Evolutionary conservation across 768 basidiomycete genomes (phyloP), one percentile per base, ranked within the genome.

Genomic region (Leucosporidium scottii): DNA sequence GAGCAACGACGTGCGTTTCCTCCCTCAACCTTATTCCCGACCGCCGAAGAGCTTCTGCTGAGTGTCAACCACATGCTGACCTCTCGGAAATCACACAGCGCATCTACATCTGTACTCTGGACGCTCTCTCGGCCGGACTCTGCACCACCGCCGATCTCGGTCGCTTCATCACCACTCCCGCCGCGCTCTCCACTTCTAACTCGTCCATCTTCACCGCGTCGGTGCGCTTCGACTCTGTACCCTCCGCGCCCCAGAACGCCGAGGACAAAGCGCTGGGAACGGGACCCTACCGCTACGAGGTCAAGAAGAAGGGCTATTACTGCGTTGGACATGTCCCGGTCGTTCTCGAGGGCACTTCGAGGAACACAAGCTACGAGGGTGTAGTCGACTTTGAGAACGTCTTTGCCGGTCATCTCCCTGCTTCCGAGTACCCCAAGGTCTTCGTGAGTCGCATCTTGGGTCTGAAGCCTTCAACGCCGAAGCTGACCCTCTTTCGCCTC

Each of bases 371-470:
- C 18, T 76, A 63, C 57, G 65, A 49, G 1, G 73, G 92, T 20
- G 79, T 81, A 44, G 88, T 97, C 48, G 80, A 89, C 56, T 98
- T 99, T 82, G 84, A 83, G 74, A 97, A 96, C 78, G 85, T 83
- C 3, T 97, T 97, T 76, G 81, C 87, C 31, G 96, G 96, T 25
- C 85, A 89, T 76, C 82, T 99, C 27, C 85, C 94, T 18, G 93
- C 93, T 9, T 84, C 89, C 8, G 96, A 99, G 77, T 96, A 97
- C 78, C 96, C 96, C 17, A 98, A 98, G 85, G 90, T 98, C 77
- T 87, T 85, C 66, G 93, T 96, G 77, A 74, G 90, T 78, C 44
- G 20, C 31, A 20, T 36, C 48, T 59, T 50, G 62, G 23, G 17
- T 34, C 36, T 3, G 18, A n/a, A 50, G 10, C 5, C 1, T 4